These are phyloP conservation scores for Orbilia javanica DNA, from an alignment of 2,329 filamentous ascomycete species.

Conservation along the genomic window DNA sequence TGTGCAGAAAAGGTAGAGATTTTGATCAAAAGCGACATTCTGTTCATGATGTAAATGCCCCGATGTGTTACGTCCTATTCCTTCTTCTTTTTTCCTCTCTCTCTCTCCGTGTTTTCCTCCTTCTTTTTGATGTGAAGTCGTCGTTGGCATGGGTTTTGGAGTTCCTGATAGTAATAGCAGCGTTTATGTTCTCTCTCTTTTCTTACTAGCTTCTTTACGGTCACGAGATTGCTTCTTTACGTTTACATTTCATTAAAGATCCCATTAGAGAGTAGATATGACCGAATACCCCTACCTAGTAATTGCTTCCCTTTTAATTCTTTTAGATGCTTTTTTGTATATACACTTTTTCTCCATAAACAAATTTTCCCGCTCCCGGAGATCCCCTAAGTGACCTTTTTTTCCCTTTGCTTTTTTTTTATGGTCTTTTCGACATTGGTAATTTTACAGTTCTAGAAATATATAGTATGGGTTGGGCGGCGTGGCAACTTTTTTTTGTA, in stretches of 20 bases:
- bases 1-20: constrained; percentile 12
- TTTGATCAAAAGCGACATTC: background rate
- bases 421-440: no score
- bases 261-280: constrained; percentile 20
- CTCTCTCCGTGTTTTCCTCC: background rate
- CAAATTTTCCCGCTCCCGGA: background rate
- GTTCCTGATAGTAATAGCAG: constrained; percentile 45
- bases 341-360: constrained; percentile 4
- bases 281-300: constrained; percentile 16
- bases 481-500: constrained; percentile 5
- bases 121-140: constrained; percentile 19
- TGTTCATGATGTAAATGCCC: constrained; percentile 19
- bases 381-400: background rate
- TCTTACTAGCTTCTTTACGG: background rate
- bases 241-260: background rate
- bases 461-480: constrained; percentile 8
- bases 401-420: background rate
- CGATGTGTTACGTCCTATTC: background rate
- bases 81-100: no score
- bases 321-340: constrained; percentile 28
- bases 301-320: background rate
- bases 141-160: constrained; percentile 59
- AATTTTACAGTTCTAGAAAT: constrained; percentile 1
- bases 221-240: no score
- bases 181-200: background rate